Conservation (phyloP, 305 asterid genomes). For the Fraxinus greggii region DNA sequence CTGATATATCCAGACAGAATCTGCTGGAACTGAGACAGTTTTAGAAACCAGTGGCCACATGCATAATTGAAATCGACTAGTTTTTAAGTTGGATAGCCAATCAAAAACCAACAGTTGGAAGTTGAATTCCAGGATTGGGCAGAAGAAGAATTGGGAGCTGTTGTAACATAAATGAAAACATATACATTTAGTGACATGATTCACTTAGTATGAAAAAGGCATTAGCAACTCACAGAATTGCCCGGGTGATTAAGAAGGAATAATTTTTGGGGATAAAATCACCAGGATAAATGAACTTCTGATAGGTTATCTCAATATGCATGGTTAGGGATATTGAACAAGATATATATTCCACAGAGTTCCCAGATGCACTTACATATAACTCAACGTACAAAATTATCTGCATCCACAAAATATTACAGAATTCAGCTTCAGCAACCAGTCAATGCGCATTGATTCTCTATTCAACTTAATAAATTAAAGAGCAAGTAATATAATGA, state of each 20-base stretch:
- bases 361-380: slow-evolving; percentile 62
- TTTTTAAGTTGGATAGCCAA: not conserved
- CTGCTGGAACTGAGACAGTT: not conserved
- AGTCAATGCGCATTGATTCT: not conserved
- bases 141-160: not conserved
- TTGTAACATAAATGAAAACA: not conserved
- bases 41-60: not conserved
- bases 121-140: not conserved
- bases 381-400: slow-evolving; percentile 74
- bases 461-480: not conserved
- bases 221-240: not conserved
- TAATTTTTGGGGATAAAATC: not conserved
- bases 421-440: slow-evolving; percentile 27
- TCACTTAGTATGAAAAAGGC: not conserved
- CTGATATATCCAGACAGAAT: not conserved
- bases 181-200: not conserved
- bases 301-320: not conserved
- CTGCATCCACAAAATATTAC: slow-evolving; percentile 50
- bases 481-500: not conserved
- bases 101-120: not conserved
- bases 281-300: not conserved
- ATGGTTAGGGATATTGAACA: not conserved
- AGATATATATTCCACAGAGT: slow-evolving; percentile 1
- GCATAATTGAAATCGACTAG: not conserved
- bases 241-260: not conserved